phyloP scores from a whole-genome alignment of 2,329 filamentous ascomycete species.

The Pseudocercospora fuligena region DNA sequence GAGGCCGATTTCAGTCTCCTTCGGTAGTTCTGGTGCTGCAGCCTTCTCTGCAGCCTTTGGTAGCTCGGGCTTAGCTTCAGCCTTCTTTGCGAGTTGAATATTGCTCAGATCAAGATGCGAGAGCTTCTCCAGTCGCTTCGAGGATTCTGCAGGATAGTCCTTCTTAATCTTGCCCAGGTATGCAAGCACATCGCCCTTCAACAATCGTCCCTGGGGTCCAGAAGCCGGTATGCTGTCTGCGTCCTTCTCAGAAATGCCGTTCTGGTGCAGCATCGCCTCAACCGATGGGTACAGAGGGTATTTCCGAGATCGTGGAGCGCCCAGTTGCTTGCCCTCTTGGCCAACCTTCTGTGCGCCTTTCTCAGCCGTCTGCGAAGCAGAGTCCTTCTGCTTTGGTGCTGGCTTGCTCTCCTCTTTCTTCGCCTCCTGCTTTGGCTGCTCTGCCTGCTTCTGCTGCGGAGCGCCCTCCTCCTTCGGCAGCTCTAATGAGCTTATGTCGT shows the following conservation, averaged over 20 bases:
- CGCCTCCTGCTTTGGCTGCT: slow-evolving; percentile 23
- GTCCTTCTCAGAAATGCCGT: slow-evolving; percentile 76
- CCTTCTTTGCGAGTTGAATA: slow-evolving; percentile 72
- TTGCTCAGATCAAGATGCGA: slow-evolving; percentile 91
- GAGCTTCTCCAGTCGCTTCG: slow-evolving; percentile 73
- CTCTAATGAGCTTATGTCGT: slow-evolving; percentile 75
- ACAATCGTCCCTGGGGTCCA: slow-evolving; percentile 82
- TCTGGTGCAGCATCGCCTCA: slow-evolving; percentile 75
- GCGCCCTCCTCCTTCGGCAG: slow-evolving; percentile 69
- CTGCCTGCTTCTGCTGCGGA: slow-evolving; percentile 20
- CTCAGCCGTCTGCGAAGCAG: slow-evolving; percentile 18
- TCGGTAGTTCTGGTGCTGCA: slow-evolving; percentile 49
- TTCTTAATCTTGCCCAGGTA: slow-evolving; percentile 79
- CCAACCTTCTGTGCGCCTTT: slow-evolving; percentile 14
- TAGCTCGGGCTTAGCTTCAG: slow-evolving; percentile 44
- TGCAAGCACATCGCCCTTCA: slow-evolving; percentile 95
- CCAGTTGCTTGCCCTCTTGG: slow-evolving; percentile 30
- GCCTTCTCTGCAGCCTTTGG: slow-evolving; percentile 53
- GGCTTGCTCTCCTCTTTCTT: slow-evolving; percentile 23
- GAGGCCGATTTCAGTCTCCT: slow-evolving; percentile 66
- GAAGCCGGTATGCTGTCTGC: slow-evolving; percentile 82
- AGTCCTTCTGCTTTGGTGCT: slow-evolving; percentile 14
- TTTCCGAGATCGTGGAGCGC: slow-evolving; percentile 65
- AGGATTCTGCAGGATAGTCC: slow-evolving; percentile 72
- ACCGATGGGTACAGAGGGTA: slow-evolving; percentile 85